phyloP scores from a whole-genome alignment of 148 eudicot genomes.

The Linanthus parryae region DNA sequence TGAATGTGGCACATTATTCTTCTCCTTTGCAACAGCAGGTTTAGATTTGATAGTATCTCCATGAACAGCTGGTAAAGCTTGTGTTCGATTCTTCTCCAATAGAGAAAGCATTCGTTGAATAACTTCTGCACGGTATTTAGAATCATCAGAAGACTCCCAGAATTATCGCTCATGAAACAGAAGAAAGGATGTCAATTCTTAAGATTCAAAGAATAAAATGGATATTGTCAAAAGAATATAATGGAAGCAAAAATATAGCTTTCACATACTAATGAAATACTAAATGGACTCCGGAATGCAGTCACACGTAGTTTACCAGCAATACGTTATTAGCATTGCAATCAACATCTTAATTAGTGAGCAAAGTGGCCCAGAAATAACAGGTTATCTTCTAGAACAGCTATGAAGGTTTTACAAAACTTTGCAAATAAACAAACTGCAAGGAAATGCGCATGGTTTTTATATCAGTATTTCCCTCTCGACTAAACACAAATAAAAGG shows the following conservation, averaged over 20 bases:
- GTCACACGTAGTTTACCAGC: background rate
- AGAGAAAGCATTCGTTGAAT: conserved; percentile 45
- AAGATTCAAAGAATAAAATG: background rate
- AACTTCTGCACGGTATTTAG: conserved; percentile 37
- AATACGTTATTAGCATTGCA: too few relatives aligned
- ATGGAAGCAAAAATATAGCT: background rate
- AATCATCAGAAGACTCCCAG: background rate
- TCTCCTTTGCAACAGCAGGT: conserved; percentile 16
- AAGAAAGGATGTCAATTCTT: background rate
- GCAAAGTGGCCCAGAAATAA: background rate
- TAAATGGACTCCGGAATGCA: background rate
- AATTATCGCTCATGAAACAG: background rate
- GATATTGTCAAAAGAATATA: background rate
- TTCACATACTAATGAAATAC: background rate
- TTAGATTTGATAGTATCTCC: conserved; percentile 14
- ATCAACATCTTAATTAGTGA: too few relatives aligned
- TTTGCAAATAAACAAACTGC: background rate
- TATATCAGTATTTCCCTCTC: too few relatives aligned
- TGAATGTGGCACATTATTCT: background rate
- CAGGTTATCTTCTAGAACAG: background rate
- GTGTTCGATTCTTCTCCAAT: conserved; percentile 30
- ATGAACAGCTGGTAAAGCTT: conserved; percentile 13
- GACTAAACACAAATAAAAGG: too few relatives aligned
- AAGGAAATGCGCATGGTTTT: background rate
- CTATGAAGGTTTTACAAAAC: background rate